Evolutionary conservation across 768 basidiomycete species (phyloP), one percentile per base, ranked within the genome.

Genomic region (Multifurca ochricompacta): DNA sequence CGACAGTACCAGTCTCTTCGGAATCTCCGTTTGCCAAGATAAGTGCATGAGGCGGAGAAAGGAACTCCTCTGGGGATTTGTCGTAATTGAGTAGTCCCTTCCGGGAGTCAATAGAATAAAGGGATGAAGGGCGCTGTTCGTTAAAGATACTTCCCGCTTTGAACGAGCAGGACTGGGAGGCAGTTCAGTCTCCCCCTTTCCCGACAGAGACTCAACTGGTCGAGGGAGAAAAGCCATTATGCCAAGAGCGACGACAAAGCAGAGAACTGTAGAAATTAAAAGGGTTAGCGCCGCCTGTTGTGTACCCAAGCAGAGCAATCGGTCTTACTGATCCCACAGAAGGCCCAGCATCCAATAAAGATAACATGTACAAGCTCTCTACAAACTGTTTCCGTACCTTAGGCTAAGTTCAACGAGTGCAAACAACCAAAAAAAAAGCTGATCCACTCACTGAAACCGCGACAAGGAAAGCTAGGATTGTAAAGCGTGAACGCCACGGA

Each of bases 311-410:
- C 10, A 45, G 31, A 4, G 14, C 14, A 28, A 34, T n/a, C 16
- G 6, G 13, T 19, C 50, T 51, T 43, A 59, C 58, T 19, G 11
- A 43, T 52, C n/a, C 31, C 58, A 13, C 49, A 43, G 32, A 59
- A 31, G 10, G 35, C 35, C 50, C 58, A 59, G 28, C 55, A 52
- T 21, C 58, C 58, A 18, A 52, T 48, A 30, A 39, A 19, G 23
- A 59, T 58, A 2, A 37, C 21, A n/a, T 25, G 34, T 23, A 51
- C 10, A 18, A 44, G 36, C 2, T 27, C 6, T 36, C 36, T 41
- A 28, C 58, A 59, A 10, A 5, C 5, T 9, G 28, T 6, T 18
- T 39, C 46, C 21, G 58, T 34, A 6, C 35, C 58, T 58, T 4
- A 11, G 19, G 19, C 28, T n/a, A 27, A 25, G 25, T 34, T 40